Conservation (phyloP, 2,329 filamentous ascomycete genomes). For the Cladosporium oxysporum region DNA sequence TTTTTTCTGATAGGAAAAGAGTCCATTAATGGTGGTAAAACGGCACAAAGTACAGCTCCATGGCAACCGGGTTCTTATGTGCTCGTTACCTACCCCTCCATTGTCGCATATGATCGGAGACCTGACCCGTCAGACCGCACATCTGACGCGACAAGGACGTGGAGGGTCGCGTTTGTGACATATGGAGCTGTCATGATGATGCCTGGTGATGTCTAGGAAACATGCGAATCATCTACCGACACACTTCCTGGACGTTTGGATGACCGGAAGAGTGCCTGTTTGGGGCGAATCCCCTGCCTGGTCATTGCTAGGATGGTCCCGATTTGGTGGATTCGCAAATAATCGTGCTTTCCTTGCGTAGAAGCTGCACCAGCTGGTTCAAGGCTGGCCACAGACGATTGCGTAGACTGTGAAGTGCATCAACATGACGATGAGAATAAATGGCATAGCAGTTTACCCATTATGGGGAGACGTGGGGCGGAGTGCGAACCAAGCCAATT, state of each 20-base stretch:
- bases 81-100: background rate
- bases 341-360: background rate
- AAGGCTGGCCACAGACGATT: background rate
- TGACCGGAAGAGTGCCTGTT: background rate
- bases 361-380: background rate
- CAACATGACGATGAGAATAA: background rate
- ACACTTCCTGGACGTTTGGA: background rate
- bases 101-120: background rate
- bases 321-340: background rate
- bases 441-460: background rate
- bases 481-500: background rate
- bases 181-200: conserved; percentile 19
- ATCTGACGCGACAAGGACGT: conserved; percentile 12
- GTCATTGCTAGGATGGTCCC: background rate
- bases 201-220: conserved; percentile 5
- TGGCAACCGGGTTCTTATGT: background rate
- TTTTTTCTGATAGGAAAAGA: conserved; percentile 3
- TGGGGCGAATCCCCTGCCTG: background rate
- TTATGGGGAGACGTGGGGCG: background rate
- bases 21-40: background rate
- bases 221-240: background rate
- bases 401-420: background rate
- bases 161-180: background rate
- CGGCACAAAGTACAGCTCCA: background rate
- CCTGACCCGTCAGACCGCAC: background rate